Evolutionary conservation across 2,329 filamentous ascomycete genomes (phyloP).

Genomic region (Fusarium lateritium): DNA sequence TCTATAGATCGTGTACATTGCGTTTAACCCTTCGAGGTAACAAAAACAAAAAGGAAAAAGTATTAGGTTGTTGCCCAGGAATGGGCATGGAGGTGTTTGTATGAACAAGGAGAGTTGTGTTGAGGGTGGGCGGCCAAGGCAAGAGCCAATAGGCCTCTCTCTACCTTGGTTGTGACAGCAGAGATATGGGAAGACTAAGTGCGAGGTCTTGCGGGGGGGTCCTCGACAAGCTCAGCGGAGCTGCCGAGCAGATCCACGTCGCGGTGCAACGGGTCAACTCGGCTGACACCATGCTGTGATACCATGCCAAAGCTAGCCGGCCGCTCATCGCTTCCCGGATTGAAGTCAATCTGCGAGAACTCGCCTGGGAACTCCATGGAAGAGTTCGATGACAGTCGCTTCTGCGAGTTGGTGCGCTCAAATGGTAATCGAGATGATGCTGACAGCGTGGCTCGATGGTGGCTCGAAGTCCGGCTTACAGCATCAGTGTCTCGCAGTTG

Average conservation of each 20-base stretch:
- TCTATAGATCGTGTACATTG: conserved; percentile 49
- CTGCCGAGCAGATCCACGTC: conserved; percentile 65
- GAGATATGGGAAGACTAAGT: conserved; percentile 32
- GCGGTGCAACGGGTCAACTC: conserved; percentile 64
- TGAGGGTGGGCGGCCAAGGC: conserved; percentile 1
- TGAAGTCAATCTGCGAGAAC: conserved; percentile 59
- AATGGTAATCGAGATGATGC: conserved; percentile 64
- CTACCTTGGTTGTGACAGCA: neutral
- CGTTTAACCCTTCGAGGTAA: conserved; percentile 11
- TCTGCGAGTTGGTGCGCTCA: conserved; percentile 68
- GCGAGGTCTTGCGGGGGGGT: conserved; percentile 44
- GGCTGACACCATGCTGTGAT: conserved; percentile 69
- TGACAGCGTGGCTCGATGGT: conserved; percentile 45
- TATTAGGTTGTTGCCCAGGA: conserved; percentile 30
- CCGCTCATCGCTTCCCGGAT: conserved; percentile 59
- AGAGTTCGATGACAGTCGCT: conserved; percentile 65
- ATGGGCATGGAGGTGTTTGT: conserved; percentile 9
- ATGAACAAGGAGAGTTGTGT: conserved; percentile 2
- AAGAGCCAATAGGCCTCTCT: neutral
- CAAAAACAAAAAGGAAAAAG: conserved; percentile 32
- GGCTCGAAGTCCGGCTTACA: conserved; percentile 43
- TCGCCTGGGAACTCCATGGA: conserved; percentile 65
- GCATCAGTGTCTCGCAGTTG: conserved; percentile 40
- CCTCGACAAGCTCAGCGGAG: conserved; percentile 71
- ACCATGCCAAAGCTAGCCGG: conserved; percentile 71